These are phyloP conservation scores for Alternaria gansuensis DNA, from an alignment of 2,329 filamentous ascomycete species.

Conservation along the genomic window DNA sequence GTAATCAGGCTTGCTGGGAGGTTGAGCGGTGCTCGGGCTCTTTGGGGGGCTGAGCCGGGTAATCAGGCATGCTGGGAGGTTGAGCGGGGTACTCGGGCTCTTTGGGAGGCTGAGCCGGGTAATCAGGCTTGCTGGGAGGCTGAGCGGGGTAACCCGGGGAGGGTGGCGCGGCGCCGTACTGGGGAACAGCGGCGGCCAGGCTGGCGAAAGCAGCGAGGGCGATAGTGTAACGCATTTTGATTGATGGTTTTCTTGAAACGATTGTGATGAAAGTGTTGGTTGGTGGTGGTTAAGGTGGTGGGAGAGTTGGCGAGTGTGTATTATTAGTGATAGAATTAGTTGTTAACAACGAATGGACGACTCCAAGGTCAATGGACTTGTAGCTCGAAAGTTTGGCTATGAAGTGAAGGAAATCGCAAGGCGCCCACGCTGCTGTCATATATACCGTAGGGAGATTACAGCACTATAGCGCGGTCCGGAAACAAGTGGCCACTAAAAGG, in stretches of 20 bases:
- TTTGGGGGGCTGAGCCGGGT: constrained; percentile 14
- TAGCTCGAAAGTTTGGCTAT: constrained; percentile 51
- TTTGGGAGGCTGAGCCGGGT: constrained; percentile 13
- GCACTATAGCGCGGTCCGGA: constrained; percentile 48
- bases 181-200: constrained; percentile 45
- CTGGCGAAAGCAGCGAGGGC: constrained; percentile 47
- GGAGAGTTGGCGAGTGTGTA: constrained; percentile 31
- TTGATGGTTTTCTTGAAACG: constrained; percentile 45
- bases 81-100: constrained; percentile 23
- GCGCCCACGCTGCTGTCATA: constrained; percentile 42
- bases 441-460: constrained; percentile 52
- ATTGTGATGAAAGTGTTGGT: constrained; percentile 28
- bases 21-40: constrained; percentile 14
- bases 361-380: constrained; percentile 53
- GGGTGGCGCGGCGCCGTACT: constrained; percentile 33
- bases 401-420: constrained; percentile 43
- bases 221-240: constrained; percentile 54
- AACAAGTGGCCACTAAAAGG: constrained; percentile 47
- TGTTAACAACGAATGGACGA: constrained; percentile 55
- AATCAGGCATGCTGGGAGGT: constrained; percentile 23
- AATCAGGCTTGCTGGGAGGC: constrained; percentile 10
- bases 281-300: constrained; percentile 21
- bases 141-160: constrained; percentile 26
- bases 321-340: constrained; percentile 55
- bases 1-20: constrained; percentile 10